Evolutionary conservation across 139 green algal species (phyloP).

Genomic region (Astrephomene gubernaculifera): DNA sequence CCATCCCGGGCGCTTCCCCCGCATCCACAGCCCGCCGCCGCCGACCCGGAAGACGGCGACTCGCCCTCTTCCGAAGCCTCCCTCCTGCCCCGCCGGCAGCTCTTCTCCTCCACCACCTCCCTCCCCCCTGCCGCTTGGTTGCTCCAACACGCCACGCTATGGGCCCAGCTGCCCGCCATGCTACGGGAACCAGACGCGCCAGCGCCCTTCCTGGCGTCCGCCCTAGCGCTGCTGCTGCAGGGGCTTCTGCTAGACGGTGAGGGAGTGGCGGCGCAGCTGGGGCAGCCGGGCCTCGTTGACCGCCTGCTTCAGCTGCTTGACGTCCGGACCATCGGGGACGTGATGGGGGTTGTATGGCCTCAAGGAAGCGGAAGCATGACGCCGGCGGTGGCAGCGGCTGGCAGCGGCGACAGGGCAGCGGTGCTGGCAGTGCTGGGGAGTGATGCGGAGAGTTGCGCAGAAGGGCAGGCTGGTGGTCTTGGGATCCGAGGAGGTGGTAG

Average conservation of each 20-base stretch:
- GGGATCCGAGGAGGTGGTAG: neutral
- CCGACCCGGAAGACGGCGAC: neutral
- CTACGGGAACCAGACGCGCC: constrained; percentile 38
- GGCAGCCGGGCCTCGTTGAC: constrained; percentile 4
- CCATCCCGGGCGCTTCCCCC: too few species aligned
- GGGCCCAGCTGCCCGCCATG: constrained; percentile 42
- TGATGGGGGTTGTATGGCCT: neutral
- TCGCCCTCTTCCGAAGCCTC: neutral
- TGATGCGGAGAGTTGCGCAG: too few species aligned
- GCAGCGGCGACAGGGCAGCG: neutral
- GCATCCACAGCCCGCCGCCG: neutral
- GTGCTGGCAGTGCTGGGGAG: too few species aligned
- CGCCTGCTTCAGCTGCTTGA: constrained; percentile 37
- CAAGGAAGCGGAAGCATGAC: neutral
- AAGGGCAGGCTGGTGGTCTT: neutral
- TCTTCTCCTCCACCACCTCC: constrained; percentile 25
- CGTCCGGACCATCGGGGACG: neutral
- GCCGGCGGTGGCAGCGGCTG: neutral
- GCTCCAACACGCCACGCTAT: constrained; percentile 51
- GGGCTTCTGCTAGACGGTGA: constrained; percentile 42
- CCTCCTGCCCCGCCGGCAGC: constrained; percentile 36
- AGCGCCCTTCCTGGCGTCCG: constrained; percentile 19
- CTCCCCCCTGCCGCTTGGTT: constrained; percentile 35
- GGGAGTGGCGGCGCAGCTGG: constrained; percentile 6
- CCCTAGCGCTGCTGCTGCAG: constrained; percentile 50